These are phyloP conservation scores for Colletotrichum orchidophilum DNA, from an alignment of 2,329 filamentous ascomycete genomes.

Conservation along the genomic window DNA sequence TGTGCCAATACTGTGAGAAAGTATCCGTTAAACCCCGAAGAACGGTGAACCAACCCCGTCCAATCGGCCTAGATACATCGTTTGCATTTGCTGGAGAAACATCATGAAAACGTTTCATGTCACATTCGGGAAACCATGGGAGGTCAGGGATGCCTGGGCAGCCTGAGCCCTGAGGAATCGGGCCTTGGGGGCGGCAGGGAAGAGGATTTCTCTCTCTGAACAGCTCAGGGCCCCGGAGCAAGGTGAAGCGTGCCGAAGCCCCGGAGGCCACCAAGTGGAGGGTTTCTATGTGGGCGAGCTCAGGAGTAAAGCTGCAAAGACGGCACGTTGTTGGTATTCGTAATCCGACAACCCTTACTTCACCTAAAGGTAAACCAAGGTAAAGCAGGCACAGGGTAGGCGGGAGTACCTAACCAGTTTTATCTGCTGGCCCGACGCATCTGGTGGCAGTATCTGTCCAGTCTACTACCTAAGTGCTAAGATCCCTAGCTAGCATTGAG, in stretches of 20 bases:
- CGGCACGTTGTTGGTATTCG: no score
- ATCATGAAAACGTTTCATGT: conserved; percentile 21
- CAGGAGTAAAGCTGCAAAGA: no score
- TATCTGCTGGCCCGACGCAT: neutral
- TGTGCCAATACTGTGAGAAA: neutral
- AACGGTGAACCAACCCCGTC: no score
- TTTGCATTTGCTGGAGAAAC: conserved; percentile 23
- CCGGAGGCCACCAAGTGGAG: neutral
- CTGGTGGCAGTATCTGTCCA: no score
- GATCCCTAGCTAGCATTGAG: no score
- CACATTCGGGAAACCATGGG: conserved; percentile 17
- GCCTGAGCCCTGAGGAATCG: neutral
- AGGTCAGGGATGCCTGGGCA: conserved; percentile 21
- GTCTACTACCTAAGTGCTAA: no score
- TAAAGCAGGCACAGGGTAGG: neutral
- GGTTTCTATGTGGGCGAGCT: neutral
- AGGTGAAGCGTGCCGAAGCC: neutral
- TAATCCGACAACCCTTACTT: neutral
- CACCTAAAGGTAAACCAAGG: neutral
- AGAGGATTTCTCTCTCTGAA: neutral
- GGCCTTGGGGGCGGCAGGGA: neutral
- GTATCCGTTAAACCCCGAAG: no score
- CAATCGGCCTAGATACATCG: neutral
- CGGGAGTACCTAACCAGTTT: neutral
- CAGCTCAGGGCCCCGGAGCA: no score